phyloP scores from a whole-genome alignment of 2,329 filamentous ascomycete genomes.

The Nemania serpens region DNA sequence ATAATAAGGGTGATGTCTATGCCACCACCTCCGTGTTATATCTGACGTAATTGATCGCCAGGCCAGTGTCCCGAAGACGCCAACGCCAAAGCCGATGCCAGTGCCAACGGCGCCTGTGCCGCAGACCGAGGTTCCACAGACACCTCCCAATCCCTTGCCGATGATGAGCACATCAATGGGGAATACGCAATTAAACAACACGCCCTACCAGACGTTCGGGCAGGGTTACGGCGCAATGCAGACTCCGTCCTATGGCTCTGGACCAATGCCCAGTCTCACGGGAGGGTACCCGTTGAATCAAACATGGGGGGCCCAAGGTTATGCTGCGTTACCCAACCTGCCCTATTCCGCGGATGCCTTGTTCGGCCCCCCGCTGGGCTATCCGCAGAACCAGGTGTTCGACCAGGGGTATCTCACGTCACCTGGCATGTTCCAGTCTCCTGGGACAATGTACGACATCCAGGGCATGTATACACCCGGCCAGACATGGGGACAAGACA shows the following conservation, averaged over 20 bases:
- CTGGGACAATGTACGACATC: too few relatives aligned
- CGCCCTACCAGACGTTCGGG: not conserved
- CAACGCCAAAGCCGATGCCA: not conserved
- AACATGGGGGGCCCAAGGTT: not conserved
- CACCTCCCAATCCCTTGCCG: not conserved
- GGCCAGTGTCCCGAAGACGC: not conserved
- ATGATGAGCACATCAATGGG: not conserved
- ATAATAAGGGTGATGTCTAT: not conserved
- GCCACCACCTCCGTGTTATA: not conserved
- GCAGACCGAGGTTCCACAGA: not conserved
- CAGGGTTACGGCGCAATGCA: not conserved
- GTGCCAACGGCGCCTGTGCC: not conserved
- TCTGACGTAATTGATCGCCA: constrained; percentile 1
- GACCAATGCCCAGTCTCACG: not conserved
- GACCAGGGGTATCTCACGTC: too few relatives aligned
- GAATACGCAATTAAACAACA: not conserved
- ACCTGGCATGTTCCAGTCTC: too few relatives aligned
- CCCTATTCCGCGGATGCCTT: not conserved
- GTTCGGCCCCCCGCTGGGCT: not conserved
- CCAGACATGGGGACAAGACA: too few relatives aligned
- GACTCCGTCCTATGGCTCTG: not conserved
- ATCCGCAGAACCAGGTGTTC: not conserved
- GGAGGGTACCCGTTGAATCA: not conserved
- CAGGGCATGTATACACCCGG: too few relatives aligned
- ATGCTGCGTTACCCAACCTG: not conserved